Conservation (phyloP, 2,329 filamentous ascomycete species). For the Aschersonia sp. region DNA sequence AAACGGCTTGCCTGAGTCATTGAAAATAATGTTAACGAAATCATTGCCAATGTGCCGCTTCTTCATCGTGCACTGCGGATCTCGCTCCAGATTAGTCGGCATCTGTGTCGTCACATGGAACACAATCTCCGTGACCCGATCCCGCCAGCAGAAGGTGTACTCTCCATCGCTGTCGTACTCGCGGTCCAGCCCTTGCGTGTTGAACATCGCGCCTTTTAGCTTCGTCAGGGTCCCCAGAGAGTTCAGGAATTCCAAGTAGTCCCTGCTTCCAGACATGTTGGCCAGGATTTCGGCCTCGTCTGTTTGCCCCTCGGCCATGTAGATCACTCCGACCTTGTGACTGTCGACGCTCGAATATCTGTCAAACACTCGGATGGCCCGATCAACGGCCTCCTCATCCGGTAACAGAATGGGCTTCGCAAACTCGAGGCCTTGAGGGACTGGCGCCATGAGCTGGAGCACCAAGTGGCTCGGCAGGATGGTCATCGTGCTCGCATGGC, state of each 20-base stretch:
- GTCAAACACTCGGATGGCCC: slow-evolving; percentile 72
- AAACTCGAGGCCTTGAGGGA: slow-evolving; percentile 41
- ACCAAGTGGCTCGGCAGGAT: slow-evolving; percentile 62
- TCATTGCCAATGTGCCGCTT: slow-evolving; percentile 96
- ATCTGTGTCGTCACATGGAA: slow-evolving; percentile 97
- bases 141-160: slow-evolving; percentile 86
- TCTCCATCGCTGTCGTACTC: slow-evolving; percentile 67
- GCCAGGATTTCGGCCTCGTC: slow-evolving; percentile 71
- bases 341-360: slow-evolving; percentile 81
- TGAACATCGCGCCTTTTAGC: slow-evolving; percentile 73
- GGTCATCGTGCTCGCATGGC: slow-evolving; percentile 38
- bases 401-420: slow-evolving; percentile 65
- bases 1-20: slow-evolving; percentile 84
- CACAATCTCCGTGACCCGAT: slow-evolving; percentile 85
- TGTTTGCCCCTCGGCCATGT: slow-evolving; percentile 77
- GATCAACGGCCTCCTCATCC: slow-evolving; percentile 49
- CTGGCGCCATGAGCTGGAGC: slow-evolving; percentile 51
- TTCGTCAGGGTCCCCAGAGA: slow-evolving; percentile 69
- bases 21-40: slow-evolving; percentile 96
- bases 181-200: slow-evolving; percentile 80
- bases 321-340: slow-evolving; percentile 90
- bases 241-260: slow-evolving; percentile 76
- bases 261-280: slow-evolving; percentile 73
- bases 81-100: slow-evolving; percentile 70
- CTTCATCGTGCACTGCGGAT: slow-evolving; percentile 66